Evolutionary conservation across 257 asterid species (phyloP), one percentile per base, ranked within the genome.

Genomic region (Leonotis leonurus): DNA sequence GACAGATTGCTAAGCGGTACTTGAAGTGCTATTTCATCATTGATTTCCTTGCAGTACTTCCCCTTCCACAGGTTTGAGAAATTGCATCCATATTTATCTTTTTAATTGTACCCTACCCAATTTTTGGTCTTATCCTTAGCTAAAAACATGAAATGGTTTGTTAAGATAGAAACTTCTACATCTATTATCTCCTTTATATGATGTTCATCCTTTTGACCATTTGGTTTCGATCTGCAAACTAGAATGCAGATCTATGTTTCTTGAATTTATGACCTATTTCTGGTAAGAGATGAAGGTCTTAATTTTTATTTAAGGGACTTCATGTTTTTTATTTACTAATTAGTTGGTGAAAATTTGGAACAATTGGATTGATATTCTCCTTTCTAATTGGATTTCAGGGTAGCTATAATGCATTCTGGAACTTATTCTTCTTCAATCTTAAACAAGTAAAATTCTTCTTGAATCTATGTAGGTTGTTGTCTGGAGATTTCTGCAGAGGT

Each of bases 1-100:
- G 78, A 39, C 81, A 89, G 79, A 93, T 93, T 62, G 99, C 97
- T 30, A 89, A 93, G 73, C 79, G 97, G 75, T 93, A 93, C 84
- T 55, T 93, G 92, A 78, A 85, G 76, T 79, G 64, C 81, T 79
- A 93, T 48, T 93, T 93, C 57, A 81, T 93, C 71, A 74, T 93
- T 45, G 99, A 93, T 82, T 82, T 93, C 75, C 94, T 93, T 56
- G 79, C 99, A 0, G 86, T 89, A 71, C 90, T 93, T 67, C 99
- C 99, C 37, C 81, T 93, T 60, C 99, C 99, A 55, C 97, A 93
- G 97, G 99, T 93, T 67, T 76, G 56, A 29, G 65, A 59, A 69
- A 48, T 21, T 70, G 30, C 22, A 56, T 18, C 21, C 36, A 53
- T 65, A 9, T 45, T 20, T 69, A 21, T 35, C 10, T 52, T 49